These are phyloP conservation scores for Udeniomyces megalosporus DNA, from an alignment of 768 basidiomycete species.

Conservation along the genomic window DNA sequence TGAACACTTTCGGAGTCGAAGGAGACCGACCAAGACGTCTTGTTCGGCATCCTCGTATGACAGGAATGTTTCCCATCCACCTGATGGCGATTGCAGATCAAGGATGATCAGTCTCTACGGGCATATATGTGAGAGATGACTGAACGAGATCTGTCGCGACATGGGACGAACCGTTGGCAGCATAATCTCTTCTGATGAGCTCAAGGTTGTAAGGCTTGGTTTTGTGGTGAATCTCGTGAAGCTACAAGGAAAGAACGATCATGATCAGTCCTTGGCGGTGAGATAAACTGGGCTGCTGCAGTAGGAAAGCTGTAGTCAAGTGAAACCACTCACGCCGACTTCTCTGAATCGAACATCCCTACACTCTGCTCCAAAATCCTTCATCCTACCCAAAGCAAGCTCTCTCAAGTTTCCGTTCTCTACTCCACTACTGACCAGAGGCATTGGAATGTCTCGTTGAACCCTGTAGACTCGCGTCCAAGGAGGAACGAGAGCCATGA, in stretches of 20 bases:
- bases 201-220: constrained; percentile 90
- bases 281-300: neutral
- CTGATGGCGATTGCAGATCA: neutral
- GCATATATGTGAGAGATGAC: neutral
- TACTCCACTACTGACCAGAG: constrained; percentile 88
- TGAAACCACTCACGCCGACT: constrained; percentile 58
- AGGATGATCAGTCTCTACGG: neutral
- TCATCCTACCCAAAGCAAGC: constrained; percentile 90
- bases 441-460: constrained; percentile 94
- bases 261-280: neutral
- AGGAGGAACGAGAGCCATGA: constrained; percentile 88
- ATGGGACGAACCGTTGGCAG: constrained; percentile 49
- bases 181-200: constrained; percentile 83
- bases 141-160: neutral
- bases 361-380: constrained; percentile 95
- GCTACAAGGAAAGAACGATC: constrained; percentile 36
- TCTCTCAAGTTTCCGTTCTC: constrained; percentile 97
- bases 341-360: constrained; percentile 94
- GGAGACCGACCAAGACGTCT: constrained; percentile 85
- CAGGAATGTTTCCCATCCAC: constrained; percentile 98
- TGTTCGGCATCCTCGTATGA: constrained; percentile 96
- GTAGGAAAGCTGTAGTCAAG: neutral
- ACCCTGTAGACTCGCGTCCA: constrained; percentile 99
- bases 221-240: constrained; percentile 97
- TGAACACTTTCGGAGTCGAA: constrained; percentile 84